Percentiles rank a stretch among this genome's conserved stretches.
Conservation (phyloP, 495 filamentous ascomycete genomes). For the Rostrohypoxylon terebratum region DNA sequence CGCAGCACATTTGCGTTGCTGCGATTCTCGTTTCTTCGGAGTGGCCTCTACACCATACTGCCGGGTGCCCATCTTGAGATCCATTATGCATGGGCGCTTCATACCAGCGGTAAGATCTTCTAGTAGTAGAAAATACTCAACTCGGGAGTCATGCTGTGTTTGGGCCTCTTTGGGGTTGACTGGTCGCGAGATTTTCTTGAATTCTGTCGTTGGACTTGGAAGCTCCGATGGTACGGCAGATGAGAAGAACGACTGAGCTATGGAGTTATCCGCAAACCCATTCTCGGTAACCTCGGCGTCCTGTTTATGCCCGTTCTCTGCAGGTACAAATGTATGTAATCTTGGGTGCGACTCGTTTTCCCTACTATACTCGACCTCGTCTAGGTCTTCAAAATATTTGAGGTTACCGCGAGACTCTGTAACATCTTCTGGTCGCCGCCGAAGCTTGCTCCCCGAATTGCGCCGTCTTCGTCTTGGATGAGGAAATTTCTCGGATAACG, state of each 20-base stretch:
- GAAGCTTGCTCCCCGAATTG: slow-evolving; percentile 83
- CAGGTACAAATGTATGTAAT: slow-evolving; percentile 47
- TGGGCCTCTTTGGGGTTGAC: slow-evolving; percentile 86
- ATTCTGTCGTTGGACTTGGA: slow-evolving; percentile 49
- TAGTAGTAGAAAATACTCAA: slow-evolving; percentile 93
- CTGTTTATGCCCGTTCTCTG: slow-evolving; percentile 4
- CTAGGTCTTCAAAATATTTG: slow-evolving; percentile 80
- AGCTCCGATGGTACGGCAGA: slow-evolving; percentile 41
- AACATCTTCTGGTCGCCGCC: slow-evolving; percentile 74
- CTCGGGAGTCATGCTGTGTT: slow-evolving; percentile 68
- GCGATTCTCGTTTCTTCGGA: slow-evolving; percentile 92
- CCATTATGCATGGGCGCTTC: slow-evolving; percentile 94
- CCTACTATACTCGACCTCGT: slow-evolving; percentile 83
- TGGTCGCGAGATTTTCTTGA: slow-evolving; percentile 57
- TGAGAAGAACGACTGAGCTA: slow-evolving; percentile 39
- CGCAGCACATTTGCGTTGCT: slow-evolving; percentile 88
- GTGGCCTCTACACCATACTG: slow-evolving; percentile 96
- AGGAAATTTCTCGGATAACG: slow-evolving; percentile 53
- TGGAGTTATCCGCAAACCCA: slow-evolving; percentile 11
- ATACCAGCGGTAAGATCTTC: slow-evolving; percentile 98
- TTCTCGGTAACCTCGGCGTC: slow-evolving; percentile 7
- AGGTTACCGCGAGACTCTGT: slow-evolving; percentile 73
- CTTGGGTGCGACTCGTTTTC: slow-evolving; percentile 78
- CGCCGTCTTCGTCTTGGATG: slow-evolving; percentile 65
- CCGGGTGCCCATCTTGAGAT: slow-evolving; percentile 99